phyloP scores from a whole-genome alignment of 2,329 filamentous ascomycete genomes.

The Colletotrichum zoysiae region DNA sequence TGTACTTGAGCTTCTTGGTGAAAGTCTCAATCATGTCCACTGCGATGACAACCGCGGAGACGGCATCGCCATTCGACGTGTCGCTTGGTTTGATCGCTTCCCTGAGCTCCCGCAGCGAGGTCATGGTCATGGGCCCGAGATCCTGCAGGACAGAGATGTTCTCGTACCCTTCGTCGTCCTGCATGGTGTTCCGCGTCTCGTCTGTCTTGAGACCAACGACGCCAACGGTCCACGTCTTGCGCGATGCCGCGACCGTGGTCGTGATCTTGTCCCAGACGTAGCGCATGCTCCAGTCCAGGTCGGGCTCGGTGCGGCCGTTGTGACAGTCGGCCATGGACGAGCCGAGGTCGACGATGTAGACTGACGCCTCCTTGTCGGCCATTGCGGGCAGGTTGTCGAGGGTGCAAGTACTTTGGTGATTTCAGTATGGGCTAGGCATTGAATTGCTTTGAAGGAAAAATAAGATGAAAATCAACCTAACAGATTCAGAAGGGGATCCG shows the following conservation, averaged over 20 bases:
- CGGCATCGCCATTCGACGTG: constrained; percentile 80
- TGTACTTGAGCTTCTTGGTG: constrained; percentile 86
- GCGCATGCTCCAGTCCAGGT: constrained; percentile 89
- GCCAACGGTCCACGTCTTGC: constrained; percentile 78
- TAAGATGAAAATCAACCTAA: background rate
- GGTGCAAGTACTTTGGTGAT: background rate
- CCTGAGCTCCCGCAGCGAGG: constrained; percentile 75
- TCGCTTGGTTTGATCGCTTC: constrained; percentile 74
- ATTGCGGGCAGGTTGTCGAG: constrained; percentile 60
- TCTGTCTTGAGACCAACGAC: constrained; percentile 88
- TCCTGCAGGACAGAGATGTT: constrained; percentile 86
- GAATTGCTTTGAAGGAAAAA: background rate
- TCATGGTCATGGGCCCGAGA: constrained; percentile 71
- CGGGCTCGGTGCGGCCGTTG: constrained; percentile 78
- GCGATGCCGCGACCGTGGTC: constrained; percentile 75
- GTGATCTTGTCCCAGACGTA: constrained; percentile 95
- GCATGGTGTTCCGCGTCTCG: constrained; percentile 76
- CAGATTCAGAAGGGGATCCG: background rate
- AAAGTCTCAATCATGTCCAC: constrained; percentile 85
- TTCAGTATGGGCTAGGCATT: background rate
- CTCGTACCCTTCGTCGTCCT: constrained; percentile 79
- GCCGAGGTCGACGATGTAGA: constrained; percentile 93
- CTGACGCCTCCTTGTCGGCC: constrained; percentile 92
- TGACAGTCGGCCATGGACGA: constrained; percentile 82
- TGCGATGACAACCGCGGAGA: constrained; percentile 89